Conservation (phyloP, 164 flowering plant species). For the Brasenia schreberi region DNA sequence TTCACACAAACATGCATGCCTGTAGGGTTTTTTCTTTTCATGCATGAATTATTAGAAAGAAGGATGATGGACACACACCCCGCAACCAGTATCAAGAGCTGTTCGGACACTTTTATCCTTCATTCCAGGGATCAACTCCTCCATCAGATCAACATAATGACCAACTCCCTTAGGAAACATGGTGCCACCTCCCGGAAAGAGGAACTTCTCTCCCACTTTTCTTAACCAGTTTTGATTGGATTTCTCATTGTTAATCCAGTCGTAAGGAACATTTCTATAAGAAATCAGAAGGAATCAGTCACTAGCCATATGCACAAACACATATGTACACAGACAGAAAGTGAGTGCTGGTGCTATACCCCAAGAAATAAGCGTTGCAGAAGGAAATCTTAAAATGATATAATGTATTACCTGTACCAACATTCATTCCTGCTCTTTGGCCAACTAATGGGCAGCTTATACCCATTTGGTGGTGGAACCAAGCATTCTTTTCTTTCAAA, state of each 20-base stretch:
- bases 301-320: background rate
- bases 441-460: constrained; percentile 87
- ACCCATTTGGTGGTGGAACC: constrained; percentile 90
- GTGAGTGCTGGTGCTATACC: background rate
- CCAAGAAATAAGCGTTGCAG: background rate
- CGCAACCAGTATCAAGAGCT: constrained; percentile 98
- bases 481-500: constrained; percentile 86
- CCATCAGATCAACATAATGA: constrained; percentile 83
- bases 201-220: constrained; percentile 87
- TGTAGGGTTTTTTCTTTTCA: background rate
- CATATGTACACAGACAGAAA: background rate
- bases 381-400: background rate
- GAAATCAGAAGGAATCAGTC: background rate
- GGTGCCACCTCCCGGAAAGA: constrained; percentile 97
- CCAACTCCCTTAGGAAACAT: constrained; percentile 95
- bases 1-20: background rate
- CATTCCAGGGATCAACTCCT: constrained; percentile 87
- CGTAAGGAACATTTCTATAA: constrained; percentile 90
- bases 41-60: background rate
- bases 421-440: constrained; percentile 83
- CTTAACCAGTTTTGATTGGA: constrained; percentile 90
- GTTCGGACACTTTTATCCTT: constrained; percentile 81
- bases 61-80: constrained; percentile 42
- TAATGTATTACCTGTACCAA: constrained; percentile 80
- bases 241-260: constrained; percentile 97